Evolutionary conservation across 345 rosid genomes (phyloP).

Genomic region (Fremontodendron californicum): DNA sequence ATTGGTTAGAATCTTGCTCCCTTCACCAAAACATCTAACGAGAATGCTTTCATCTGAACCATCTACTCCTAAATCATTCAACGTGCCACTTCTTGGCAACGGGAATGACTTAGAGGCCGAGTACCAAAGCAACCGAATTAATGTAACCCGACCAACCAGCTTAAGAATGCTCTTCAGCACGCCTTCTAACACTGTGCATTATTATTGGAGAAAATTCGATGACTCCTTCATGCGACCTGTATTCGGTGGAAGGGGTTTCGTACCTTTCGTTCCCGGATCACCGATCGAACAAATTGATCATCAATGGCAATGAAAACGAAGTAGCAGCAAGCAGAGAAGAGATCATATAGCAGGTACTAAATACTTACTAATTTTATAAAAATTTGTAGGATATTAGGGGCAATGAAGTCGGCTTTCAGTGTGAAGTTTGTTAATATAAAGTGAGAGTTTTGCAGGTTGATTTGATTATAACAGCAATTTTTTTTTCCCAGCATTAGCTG

Average conservation of each 20-base stretch:
- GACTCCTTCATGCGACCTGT: slow-evolving; percentile 79
- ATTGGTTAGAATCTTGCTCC: slow-evolving; percentile 66
- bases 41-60: slow-evolving; percentile 51
- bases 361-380: slow-evolving; percentile 12
- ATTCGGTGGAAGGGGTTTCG: slow-evolving; percentile 91
- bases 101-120: slow-evolving; percentile 30
- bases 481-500: slow-evolving; percentile 11
- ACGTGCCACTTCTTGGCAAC: slow-evolving; percentile 46
- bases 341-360: not conserved
- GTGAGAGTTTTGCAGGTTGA: not conserved
- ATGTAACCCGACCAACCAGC: slow-evolving; percentile 32
- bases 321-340: not conserved
- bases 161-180: slow-evolving; percentile 50
- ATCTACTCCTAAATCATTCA: slow-evolving; percentile 48
- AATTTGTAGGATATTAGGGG: slow-evolving; percentile 5
- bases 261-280: slow-evolving; percentile 57
- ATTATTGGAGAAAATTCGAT: slow-evolving; percentile 78
- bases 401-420: slow-evolving; percentile 19
- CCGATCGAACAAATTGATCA: slow-evolving; percentile 43
- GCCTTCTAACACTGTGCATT: slow-evolving; percentile 73
- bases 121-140: slow-evolving; percentile 14
- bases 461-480: not conserved
- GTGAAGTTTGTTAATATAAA: slow-evolving; percentile 21
- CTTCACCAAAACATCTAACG: slow-evolving; percentile 39
- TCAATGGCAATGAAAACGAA: slow-evolving; percentile 35